Evolutionary conservation across 1,284 basidiomycete species (phyloP).

Genomic region (Meripilus lineatus): DNA sequence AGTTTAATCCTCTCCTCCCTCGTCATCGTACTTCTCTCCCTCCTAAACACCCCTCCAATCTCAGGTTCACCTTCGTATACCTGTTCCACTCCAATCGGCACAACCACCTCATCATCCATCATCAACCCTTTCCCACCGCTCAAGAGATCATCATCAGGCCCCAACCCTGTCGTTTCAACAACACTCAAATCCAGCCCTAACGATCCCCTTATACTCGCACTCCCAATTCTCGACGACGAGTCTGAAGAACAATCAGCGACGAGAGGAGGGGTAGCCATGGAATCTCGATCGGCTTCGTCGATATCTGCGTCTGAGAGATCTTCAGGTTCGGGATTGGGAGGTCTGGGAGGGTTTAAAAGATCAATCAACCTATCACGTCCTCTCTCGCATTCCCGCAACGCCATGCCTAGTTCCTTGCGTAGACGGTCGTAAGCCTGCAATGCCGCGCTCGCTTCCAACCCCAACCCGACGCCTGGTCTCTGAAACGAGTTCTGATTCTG

Average conservation of each 20-base stretch:
- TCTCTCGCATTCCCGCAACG: slow-evolving; percentile 73
- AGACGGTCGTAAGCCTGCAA: slow-evolving; percentile 67
- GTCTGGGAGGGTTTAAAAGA: slow-evolving; percentile 44
- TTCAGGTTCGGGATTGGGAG: slow-evolving; percentile 30
- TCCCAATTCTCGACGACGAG: slow-evolving; percentile 8
- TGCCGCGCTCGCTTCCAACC: slow-evolving; percentile 40
- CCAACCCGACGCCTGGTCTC: slow-evolving; percentile 7
- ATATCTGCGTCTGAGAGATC: slow-evolving; percentile 28
- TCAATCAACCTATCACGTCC: slow-evolving; percentile 60
- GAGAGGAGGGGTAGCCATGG: slow-evolving; percentile 17
- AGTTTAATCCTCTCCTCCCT: slow-evolving; percentile 6
- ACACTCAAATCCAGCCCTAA: background rate
- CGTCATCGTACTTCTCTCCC: slow-evolving; percentile 19
- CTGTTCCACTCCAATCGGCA: slow-evolving; percentile 63
- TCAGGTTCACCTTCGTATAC: slow-evolving; percentile 68
- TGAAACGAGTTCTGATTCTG: slow-evolving; percentile 1
- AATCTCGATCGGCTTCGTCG: slow-evolving; percentile 33
- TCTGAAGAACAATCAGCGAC: background rate
- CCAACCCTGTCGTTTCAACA: slow-evolving; percentile 8
- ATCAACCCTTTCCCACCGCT: slow-evolving; percentile 14
- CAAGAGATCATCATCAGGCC: no score
- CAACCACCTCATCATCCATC: slow-evolving; percentile 53
- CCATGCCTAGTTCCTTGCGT: slow-evolving; percentile 68
- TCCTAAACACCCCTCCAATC: slow-evolving; percentile 32
- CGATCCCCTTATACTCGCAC: slow-evolving; percentile 8